Evolutionary conservation across 495 filamentous ascomycete genomes (phyloP), one percentile per base, ranked within the genome.

Genomic region (Physcia stellaris): DNA sequence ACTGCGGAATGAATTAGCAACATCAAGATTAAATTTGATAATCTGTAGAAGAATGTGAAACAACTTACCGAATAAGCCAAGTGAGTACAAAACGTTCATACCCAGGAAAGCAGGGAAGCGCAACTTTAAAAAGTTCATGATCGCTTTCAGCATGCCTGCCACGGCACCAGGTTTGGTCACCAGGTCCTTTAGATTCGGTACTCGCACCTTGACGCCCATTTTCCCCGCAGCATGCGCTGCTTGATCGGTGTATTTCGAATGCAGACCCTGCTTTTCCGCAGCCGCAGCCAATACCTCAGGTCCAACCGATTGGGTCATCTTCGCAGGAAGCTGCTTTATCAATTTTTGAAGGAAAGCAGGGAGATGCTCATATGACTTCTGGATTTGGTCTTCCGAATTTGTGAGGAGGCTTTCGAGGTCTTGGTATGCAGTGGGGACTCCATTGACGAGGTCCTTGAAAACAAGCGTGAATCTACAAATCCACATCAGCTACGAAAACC

Each of bases 391-490:
- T 49, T 90, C 83, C 16, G 75, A 79, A 52, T 83, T 80, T 11
- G 81, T 83, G 23, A 98, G 66, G 12, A 98, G 76, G 47, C 68
- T 61, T 20, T 83, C 73, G 9, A 98, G 76, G 58, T 98, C 90
- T 51, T 79, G 71, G 54, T 92, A 94, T 11, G 90, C 90, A 1
- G 87, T 92, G 18, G 88, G 88, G 5, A 82, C 88, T 37, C 88
- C 88, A 54, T 84, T 87, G 40, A 83, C 68, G n/a, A 94, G 63
- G 56, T 95, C 88, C 50, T 85, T 87, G 45, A 98, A 77, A 22
- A 95, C 77, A 28, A 85, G 60, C 15, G 82, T 83, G 68, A 98
- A 98, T 30, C 49, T 52, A 10, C 13, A 3, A 17, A 12, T 7
- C 33, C 20, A 7, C n/a, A 3, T 11, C 23, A 17, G 17, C 21